Conservation (phyloP, 805 yeast species). For the Saccharomycopsis oosterbeekiorum region DNA sequence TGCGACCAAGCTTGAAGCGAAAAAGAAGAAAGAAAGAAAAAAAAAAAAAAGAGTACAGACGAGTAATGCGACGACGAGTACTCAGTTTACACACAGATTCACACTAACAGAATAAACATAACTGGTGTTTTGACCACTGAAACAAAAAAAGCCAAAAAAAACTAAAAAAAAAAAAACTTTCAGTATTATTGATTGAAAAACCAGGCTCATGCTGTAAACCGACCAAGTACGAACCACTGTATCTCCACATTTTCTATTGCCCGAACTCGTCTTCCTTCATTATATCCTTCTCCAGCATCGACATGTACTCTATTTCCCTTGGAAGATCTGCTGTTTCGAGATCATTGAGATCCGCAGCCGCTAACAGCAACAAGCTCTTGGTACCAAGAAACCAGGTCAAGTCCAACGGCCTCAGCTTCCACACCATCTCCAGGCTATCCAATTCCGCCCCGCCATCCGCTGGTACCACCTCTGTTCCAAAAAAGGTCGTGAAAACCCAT, state of each 20-base stretch:
- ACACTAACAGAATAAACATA: not conserved
- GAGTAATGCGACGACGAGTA: not conserved
- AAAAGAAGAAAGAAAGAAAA: too few relatives aligned
- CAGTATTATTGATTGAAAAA: too few relatives aligned
- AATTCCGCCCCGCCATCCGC: not conserved
- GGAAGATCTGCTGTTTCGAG: not conserved
- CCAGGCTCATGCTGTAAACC: too few relatives aligned
- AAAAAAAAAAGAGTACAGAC: not conserved
- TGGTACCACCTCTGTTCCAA: not conserved
- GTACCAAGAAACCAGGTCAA: not conserved
- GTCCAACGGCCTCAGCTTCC: not conserved
- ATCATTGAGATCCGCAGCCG: not conserved
- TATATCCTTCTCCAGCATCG: not conserved
- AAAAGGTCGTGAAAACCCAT: conserved; percentile 8
- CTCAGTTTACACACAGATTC: not conserved
- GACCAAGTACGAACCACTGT: too few relatives aligned
- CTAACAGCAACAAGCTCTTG: not conserved
- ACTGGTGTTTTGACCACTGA: not conserved
- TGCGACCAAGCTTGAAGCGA: not conserved
- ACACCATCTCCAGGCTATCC: not conserved
- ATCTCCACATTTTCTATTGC: too few relatives aligned
- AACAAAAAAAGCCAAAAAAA: too few relatives aligned
- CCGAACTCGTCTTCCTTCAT: not conserved
- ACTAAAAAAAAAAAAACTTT: too few relatives aligned
- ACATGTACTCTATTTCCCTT: not conserved